Conservation (phyloP, 2,329 filamentous ascomycete species). For the Exophiala viscosa region DNA sequence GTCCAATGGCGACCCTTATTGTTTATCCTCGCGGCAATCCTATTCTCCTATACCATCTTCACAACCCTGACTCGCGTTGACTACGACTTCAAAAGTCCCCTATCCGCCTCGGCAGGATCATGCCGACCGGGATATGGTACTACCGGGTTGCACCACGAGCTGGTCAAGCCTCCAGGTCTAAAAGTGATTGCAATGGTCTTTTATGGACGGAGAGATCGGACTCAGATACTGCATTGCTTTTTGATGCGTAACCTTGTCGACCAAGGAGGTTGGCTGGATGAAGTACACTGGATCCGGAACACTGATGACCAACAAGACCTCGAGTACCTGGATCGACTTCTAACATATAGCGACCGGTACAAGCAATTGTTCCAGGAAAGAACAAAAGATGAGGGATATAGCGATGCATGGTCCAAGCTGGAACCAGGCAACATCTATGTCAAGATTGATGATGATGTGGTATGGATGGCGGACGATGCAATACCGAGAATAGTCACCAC, state of each 20-base stretch:
- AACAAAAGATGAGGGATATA: conserved; percentile 19
- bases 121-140: neutral
- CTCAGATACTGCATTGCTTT: conserved; percentile 49
- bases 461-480: conserved; percentile 44
- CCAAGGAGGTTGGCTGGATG: conserved; percentile 45
- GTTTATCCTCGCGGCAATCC: neutral
- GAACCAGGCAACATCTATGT: conserved; percentile 35
- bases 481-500: conserved; percentile 54
- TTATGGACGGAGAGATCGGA: conserved; percentile 44
- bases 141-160: neutral
- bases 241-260: conserved; percentile 41
- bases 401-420: conserved; percentile 29
- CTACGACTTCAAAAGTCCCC: neutral
- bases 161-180: conserved; percentile 7
- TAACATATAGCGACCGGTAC: conserved; percentile 5
- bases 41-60: neutral
- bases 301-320: conserved; percentile 41
- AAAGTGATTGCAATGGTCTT: conserved; percentile 45
- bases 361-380: neutral
- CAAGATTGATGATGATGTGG: conserved; percentile 45
- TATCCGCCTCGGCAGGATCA: neutral
- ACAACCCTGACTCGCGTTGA: neutral
- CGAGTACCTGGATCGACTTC: conserved; percentile 35
- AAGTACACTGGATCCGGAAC: conserved; percentile 44
- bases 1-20: neutral